Percentiles rank a stretch among this genome's conserved stretches.
phyloP scores from a whole-genome alignment of 495 filamentous ascomycete species.

The Chaetomium cochliodes region DNA sequence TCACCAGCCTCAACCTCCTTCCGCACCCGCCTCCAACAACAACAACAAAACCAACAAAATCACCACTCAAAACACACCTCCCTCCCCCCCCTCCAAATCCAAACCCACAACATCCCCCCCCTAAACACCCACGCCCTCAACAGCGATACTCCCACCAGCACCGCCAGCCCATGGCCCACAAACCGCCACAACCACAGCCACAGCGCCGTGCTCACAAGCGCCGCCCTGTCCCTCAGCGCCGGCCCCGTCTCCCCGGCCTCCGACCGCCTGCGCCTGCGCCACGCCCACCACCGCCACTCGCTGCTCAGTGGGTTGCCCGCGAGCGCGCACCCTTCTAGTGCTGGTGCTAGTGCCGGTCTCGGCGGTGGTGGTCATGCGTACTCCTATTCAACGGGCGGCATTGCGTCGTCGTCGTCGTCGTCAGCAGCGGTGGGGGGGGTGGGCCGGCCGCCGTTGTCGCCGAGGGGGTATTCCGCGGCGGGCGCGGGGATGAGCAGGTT shows the following conservation, averaged over 20 bases:
- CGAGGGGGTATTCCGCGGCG: conserved; percentile 13
- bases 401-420: too few species aligned
- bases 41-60: neutral
- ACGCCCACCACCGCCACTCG: too few species aligned
- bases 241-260: neutral
- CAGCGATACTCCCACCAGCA: too few species aligned
- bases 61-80: neutral
- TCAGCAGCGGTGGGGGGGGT: too few species aligned
- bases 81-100: neutral
- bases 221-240: neutral
- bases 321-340: neutral
- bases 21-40: conserved; percentile 9
- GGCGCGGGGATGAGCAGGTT: conserved; percentile 47
- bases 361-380: too few species aligned
- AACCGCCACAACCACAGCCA: too few species aligned
- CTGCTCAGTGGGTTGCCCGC: neutral
- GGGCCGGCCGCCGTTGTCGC: conserved; percentile 2
- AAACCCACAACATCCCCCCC: neutral
- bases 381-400: too few species aligned
- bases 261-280: too few species aligned
- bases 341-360: too few species aligned
- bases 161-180: too few species aligned
- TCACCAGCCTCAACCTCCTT: conserved; percentile 2
- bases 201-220: neutral
- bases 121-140: too few species aligned